Conservation (phyloP, 2,329 filamentous ascomycete species). For the Bipolaris zeicola region DNA sequence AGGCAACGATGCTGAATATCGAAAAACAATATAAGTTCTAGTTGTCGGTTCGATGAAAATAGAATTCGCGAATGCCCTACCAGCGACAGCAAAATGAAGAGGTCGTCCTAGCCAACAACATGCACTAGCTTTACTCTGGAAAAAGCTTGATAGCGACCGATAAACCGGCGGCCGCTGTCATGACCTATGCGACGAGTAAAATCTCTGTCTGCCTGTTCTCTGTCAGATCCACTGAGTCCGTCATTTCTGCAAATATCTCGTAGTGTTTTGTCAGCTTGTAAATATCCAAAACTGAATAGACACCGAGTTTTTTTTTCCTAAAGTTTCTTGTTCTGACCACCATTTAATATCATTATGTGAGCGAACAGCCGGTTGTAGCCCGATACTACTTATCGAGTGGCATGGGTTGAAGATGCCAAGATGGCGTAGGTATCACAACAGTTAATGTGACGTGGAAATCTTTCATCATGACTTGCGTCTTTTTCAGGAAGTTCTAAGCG, state of each 20-base stretch:
- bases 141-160: conserved; percentile 15
- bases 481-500: too few species aligned
- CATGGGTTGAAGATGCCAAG: neutral
- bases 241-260: neutral
- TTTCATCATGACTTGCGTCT: too few species aligned
- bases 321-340: neutral
- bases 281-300: too few species aligned
- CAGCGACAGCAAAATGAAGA: conserved; percentile 16
- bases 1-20: conserved; percentile 12
- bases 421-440: neutral
- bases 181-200: conserved; percentile 13
- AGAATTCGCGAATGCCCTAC: neutral
- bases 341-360: too few species aligned
- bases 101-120: conserved; percentile 17
- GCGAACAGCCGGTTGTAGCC: too few species aligned
- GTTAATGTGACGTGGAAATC: too few species aligned
- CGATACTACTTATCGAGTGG: neutral
- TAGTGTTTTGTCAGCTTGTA: neutral
- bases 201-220: conserved; percentile 9
- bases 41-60: neutral
- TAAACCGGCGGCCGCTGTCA: conserved; percentile 7
- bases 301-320: too few species aligned
- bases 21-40: neutral
- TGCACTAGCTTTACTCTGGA: conserved; percentile 5
- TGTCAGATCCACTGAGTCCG: neutral